Percentiles rank a stretch among this genome's conserved stretches.
Conservation (phyloP, 2,329 filamentous ascomycete species). For the Thielaviopsis euricoi region DNA sequence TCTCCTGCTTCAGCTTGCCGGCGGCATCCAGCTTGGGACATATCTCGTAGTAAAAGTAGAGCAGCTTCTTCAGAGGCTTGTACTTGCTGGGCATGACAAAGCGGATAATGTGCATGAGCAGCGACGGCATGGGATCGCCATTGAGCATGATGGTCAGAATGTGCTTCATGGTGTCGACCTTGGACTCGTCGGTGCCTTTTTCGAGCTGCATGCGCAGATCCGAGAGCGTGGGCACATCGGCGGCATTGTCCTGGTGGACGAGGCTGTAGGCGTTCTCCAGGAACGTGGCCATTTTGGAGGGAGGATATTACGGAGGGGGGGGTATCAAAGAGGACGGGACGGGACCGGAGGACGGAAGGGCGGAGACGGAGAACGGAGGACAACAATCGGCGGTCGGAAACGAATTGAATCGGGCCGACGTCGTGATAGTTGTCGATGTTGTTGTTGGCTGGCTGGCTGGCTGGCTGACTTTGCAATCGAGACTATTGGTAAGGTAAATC, state of each 20-base stretch:
- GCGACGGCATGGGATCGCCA: conserved; percentile 83
- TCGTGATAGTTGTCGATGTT: too few relatives aligned
- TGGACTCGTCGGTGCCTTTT: conserved; percentile 83
- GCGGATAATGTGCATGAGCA: conserved; percentile 99
- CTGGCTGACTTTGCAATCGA: too few relatives aligned
- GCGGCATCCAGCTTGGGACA: conserved; percentile 85
- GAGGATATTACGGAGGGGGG: neutral
- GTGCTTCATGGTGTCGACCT: conserved; percentile 91
- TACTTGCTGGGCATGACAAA: conserved; percentile 99
- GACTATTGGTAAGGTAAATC: too few relatives aligned
- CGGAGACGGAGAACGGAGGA: too few relatives aligned
- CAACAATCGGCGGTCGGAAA: too few relatives aligned
- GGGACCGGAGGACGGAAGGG: neutral
- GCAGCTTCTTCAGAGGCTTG: conserved; percentile 90
- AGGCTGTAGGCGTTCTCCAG: conserved; percentile 91
- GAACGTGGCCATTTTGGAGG: conserved; percentile 71
- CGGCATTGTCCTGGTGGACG: conserved; percentile 93
- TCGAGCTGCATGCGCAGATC: conserved; percentile 88
- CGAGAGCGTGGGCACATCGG: conserved; percentile 76
- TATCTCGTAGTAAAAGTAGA: conserved; percentile 99
- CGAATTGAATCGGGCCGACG: too few relatives aligned
- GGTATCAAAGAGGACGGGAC: neutral
- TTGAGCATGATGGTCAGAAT: conserved; percentile 97
- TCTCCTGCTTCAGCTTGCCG: conserved; percentile 97
- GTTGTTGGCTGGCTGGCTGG: too few relatives aligned